phyloP scores from a whole-genome alignment of 345 rosid genomes.

The Turnera subulata region DNA sequence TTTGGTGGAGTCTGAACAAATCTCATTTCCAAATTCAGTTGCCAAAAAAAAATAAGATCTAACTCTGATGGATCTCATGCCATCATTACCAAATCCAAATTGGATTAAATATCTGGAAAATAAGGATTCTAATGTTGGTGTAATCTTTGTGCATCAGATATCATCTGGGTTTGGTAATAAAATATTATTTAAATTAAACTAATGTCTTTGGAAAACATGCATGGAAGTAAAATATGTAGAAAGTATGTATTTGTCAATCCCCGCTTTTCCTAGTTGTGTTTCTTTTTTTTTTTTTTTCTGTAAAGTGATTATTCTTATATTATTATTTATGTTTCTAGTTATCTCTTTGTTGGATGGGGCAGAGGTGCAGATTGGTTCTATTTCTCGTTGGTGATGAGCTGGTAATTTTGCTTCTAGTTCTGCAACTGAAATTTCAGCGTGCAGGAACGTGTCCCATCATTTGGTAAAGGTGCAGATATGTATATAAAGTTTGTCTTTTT shows the following conservation, averaged over 20 bases:
- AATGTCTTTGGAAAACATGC: too few relatives aligned
- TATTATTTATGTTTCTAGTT: neutral
- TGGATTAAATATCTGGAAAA: too few relatives aligned
- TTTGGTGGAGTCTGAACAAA: too few relatives aligned
- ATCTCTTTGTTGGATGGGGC: slow-evolving; percentile 4
- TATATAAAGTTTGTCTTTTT: slow-evolving; percentile 1
- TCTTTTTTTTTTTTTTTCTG: neutral
- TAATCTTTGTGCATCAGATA: neutral
- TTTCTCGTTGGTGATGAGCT: neutral
- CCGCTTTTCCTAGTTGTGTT: neutral
- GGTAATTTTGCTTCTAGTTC: slow-evolving; percentile 1
- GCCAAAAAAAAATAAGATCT: too few relatives aligned
- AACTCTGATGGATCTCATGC: too few relatives aligned
- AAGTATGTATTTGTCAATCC: neutral
- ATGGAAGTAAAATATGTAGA: neutral
- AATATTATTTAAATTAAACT: too few relatives aligned
- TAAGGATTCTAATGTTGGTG: neutral
- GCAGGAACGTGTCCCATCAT: neutral
- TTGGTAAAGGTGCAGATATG: slow-evolving; percentile 28
- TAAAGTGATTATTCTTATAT: neutral
- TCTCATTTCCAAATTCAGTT: too few relatives aligned
- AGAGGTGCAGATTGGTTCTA: slow-evolving; percentile 28
- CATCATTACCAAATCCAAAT: too few relatives aligned
- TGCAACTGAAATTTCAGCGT: slow-evolving; percentile 6
- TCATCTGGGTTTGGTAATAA: too few relatives aligned